Percentiles rank a stretch among this genome's conserved stretches.
Evolutionary conservation across 768 basidiomycete genomes (phyloP).

Genomic region (Boletus rex-veris): DNA sequence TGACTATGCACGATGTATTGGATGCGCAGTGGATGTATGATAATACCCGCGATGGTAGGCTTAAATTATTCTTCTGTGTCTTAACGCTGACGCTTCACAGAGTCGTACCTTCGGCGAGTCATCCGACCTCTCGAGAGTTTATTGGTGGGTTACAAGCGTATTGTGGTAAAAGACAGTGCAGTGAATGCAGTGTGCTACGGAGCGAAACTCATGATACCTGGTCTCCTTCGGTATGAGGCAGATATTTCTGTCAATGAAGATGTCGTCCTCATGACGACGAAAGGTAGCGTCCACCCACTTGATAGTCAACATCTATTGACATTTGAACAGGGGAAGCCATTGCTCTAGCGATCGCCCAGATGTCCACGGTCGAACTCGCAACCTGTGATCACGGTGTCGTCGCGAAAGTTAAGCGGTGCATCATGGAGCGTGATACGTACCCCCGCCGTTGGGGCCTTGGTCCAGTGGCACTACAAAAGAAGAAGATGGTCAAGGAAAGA

Average conservation of each 20-base stretch:
- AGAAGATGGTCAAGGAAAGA: conserved; percentile 97
- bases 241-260: conserved; percentile 95
- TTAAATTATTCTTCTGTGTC: conserved; percentile 2
- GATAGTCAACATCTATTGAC: not conserved
- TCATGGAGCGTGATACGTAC: conserved; percentile 99
- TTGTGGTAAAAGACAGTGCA: conserved; percentile 98
- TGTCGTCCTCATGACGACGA: conserved; percentile 97
- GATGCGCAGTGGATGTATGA: conserved; percentile 99
- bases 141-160: conserved; percentile 94
- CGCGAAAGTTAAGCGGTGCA: conserved; percentile 98
- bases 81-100: conserved; percentile 39
- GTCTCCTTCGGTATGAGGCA: conserved; percentile 91
- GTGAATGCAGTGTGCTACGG: conserved; percentile 99
- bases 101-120: conserved; percentile 93
- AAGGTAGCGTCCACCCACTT: conserved; percentile 51
- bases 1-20: conserved; percentile 99
- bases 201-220: conserved; percentile 99
- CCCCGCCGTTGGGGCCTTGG: conserved; percentile 98
- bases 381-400: conserved; percentile 99
- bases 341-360: conserved; percentile 91
- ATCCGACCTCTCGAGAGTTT: conserved; percentile 93
- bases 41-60: conserved; percentile 89
- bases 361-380: conserved; percentile 97
- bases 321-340: conserved; percentile 74
- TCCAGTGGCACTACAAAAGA: conserved; percentile 96